Base-by-base conservation (phyloP, 2,329 filamentous ascomycete species). In the Apiospora pterosperma region DNA sequence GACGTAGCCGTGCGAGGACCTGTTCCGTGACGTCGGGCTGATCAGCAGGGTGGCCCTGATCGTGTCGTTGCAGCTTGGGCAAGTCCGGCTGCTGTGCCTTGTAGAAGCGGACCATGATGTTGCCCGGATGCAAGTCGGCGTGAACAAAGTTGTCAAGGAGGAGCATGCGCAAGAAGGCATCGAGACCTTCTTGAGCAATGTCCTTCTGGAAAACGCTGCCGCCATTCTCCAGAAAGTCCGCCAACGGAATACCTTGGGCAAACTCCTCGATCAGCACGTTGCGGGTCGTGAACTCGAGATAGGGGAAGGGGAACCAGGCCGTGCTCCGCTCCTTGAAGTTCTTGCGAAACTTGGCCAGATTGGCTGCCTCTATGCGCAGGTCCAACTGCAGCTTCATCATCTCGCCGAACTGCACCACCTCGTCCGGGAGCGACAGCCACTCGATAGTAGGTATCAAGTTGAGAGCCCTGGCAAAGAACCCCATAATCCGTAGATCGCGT, bases 361-460 rank as follows among this genome's bases (percentile, higher is more conserved):
- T 99, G 41, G 94, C 91, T 1, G 93, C 91, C 77, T 99, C 96
- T 66, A 98, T 98, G 62, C 96, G 90, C 39, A 99, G 84, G 77
- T 99, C 96, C 3, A 99, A 84, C 76, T 99, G 96, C n/a, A 98
- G 82, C 72, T 90, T 90, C 96, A 99, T 99, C 96, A 99, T 99
- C 75, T 96, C 92, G 28, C 94, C 95, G 74, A 99, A 99, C 73
- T 98, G 93, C 16, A 84, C 80, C 3, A 98, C 96, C 76, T 99
- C 96, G 70, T 97, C 95, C 0, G 96, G 96, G 10, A 99, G 87
- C 0, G 95, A 97, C 6, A 99, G 84, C 96, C 96, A 99, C 77
- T 98, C 93, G 74, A 99, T 96, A 0, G 94, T 97, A 0, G 96
- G 96, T 36, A 99, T 90, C 2, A 86, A 80, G 77, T 98, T 97